Conservation (phyloP, 192 early-diverging fungal species). For the Thamnidium elegans region DNA sequence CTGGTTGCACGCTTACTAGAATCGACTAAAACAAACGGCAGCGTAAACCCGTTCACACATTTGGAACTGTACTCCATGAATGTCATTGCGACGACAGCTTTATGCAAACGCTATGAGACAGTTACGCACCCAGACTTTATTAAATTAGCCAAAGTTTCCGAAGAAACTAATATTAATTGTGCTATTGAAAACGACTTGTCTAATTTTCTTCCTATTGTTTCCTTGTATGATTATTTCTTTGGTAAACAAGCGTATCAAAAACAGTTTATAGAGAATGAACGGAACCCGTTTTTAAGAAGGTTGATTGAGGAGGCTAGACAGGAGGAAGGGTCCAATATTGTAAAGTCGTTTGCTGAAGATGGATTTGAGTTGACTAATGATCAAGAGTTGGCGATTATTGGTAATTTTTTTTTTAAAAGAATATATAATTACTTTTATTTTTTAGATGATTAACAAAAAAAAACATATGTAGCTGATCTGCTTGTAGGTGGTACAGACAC, state of each 20-base stretch:
- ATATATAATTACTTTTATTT: no score
- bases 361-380: not conserved
- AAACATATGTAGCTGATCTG: not conserved
- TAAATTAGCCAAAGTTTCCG: no score
- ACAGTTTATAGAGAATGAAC: not conserved
- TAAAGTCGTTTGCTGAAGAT: not conserved
- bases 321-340: not conserved
- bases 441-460: no score
- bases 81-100: not conserved
- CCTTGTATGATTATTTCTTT: not conserved
- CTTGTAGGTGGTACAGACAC: slow-evolving; percentile 15
- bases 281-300: not conserved
- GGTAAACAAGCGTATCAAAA: not conserved
- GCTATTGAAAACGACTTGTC: slow-evolving; percentile 1
- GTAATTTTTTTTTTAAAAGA: no score
- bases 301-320: not conserved
- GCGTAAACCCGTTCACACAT: not conserved
- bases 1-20: not conserved
- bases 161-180: not conserved
- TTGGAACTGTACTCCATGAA: not conserved
- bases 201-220: slow-evolving; percentile 3
- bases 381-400: not conserved
- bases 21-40: not conserved
- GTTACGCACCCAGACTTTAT: not conserved
- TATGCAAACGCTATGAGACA: not conserved